Conservation (phyloP, 495 filamentous ascomycete species). For the Schizothecium vesticola region DNA sequence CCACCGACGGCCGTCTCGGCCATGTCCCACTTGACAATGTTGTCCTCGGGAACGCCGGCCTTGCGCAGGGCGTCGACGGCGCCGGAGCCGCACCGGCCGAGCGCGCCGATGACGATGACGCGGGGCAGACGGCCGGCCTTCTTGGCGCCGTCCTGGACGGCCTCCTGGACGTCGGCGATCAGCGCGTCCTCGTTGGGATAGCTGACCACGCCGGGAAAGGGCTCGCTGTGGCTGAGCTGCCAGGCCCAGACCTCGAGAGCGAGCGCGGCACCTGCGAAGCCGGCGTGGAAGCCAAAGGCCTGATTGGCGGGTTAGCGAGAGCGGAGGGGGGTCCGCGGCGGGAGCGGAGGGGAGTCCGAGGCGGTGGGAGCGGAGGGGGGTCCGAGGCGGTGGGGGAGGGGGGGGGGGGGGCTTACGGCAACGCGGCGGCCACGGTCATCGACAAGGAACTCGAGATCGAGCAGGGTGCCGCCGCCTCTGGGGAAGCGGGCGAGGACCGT, state of each 20-base stretch:
- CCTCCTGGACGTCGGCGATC: conserved; percentile 66
- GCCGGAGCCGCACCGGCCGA: conserved; percentile 83
- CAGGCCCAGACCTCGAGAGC: conserved; percentile 86
- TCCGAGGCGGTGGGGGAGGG: not conserved
- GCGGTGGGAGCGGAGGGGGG: not conserved
- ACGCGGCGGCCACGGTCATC: conserved; percentile 74
- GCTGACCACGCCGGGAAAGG: conserved; percentile 61
- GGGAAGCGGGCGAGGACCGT: conserved; percentile 75
- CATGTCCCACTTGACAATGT: conserved; percentile 89
- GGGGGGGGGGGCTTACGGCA: conserved; percentile 42
- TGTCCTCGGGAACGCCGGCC: conserved; percentile 66
- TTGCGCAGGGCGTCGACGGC: conserved; percentile 74
- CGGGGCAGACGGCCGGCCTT: conserved; percentile 49
- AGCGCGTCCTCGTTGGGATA: conserved; percentile 75
- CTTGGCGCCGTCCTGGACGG: conserved; percentile 67
- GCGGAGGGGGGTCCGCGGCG: not conserved
- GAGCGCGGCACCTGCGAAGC: conserved; percentile 75
- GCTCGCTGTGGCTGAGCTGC: conserved; percentile 66
- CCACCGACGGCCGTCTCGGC: conserved; percentile 79
- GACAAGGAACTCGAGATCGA: conserved; percentile 90
- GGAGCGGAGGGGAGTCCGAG: not conserved
- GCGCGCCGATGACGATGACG: conserved; percentile 58
- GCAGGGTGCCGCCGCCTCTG: conserved; percentile 73
- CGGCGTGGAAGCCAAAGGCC: conserved; percentile 65
- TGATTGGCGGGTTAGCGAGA: conserved; percentile 1